Evolutionary conservation across 768 basidiomycete genomes (phyloP), one percentile per base, ranked within the genome.

Genomic region (Leccinellum rugosiceps): DNA sequence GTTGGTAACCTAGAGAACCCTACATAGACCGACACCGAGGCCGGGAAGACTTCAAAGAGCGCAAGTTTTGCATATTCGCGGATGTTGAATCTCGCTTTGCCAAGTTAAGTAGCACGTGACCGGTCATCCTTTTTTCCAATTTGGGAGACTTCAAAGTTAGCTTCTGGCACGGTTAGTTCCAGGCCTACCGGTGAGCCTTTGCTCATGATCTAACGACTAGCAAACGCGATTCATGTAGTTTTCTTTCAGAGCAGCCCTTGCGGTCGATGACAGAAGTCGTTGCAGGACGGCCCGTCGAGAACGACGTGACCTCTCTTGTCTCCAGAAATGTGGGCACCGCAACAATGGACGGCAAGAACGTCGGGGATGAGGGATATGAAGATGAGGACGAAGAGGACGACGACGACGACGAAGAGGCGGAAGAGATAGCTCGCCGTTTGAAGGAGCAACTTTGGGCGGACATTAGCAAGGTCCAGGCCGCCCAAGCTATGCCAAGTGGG

Each of bases 391-490:
- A 83, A 4, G 84, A 83, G 17, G 84, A 83, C 3, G 83, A 85
- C 35, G 81, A 82, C 23, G 66, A 67, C 13, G 66, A 67, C 25
- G 87, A 86, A 5, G 85, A 89, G 56, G 88, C 88, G 3, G 82
- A 86, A 60, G 88, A 86, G 63, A 88, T 89, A 63, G 87, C 87
- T 5, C 80, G 86, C 47, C 77, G 85, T 26, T 73, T 92, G 30
- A 84, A 86, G n/a, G 87, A 87, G 61, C 84, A 92, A 57, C 77
- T 92, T 6, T 86, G 84, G 83, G 90, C 88, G 3, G 87, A 89
- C 63, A 86, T 91, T 50, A 83, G 74, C 65, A 86, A 83, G 66
- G 86, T 80, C 6, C 83, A 80, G 58, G 80, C 80, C 4, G 79
- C 79, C n/a, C 70, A 63, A 41, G 59, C 65, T 7, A 57, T 31